Evolutionary conservation across 352 stramenopile species (phyloP), one percentile per base, ranked within the genome.

Genomic region (Globisporangium polare): DNA sequence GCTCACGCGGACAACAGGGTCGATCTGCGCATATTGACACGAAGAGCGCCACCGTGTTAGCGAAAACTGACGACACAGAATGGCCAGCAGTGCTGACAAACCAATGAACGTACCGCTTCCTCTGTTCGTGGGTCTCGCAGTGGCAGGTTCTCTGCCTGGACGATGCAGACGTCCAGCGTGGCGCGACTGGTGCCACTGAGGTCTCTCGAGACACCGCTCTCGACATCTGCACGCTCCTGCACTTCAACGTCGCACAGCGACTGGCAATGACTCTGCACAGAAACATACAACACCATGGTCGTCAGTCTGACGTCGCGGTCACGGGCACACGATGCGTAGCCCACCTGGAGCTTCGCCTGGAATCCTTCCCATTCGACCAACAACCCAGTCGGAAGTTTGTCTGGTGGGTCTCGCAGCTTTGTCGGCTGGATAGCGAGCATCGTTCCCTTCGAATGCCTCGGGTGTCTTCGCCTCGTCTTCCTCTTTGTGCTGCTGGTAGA

Each of bases 1-100:
- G 29, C 65, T 78, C 15, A 85, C 58, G 2, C 78, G 74, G 15
- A 86, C 78, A 18, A 78, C 70, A 13, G 82, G 76, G 35, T 89
- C 74, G 27, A 88, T 81, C 81, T 91, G 54, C 20, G 7, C 52
- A 58, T 7, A 22, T 22, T 20, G 41, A 9, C 41, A 22, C 18
- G n/a, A 22, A 12, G 41, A 9, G 2, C 15, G n/a, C 7, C 41
- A 46, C 37, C 18, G n/a, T 43, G 37, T 33, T 33, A 33, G 8
- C 5, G 29, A 33, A 33, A 33, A 33, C 3, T 33, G 5, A 7
- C 29, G 29, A 33, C 29, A 33, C 29, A 33, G 29, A 33, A 33
- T 33, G 45, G 45, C 13, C 53, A 18, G 1, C 18, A 31, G 31
- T 42, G 26, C 15, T 13, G 8, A 31, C 10, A 47, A 42, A 4